Conservation (phyloP, 2,329 filamentous ascomycete genomes). For the Pseudogymnoascus sp. region DNA sequence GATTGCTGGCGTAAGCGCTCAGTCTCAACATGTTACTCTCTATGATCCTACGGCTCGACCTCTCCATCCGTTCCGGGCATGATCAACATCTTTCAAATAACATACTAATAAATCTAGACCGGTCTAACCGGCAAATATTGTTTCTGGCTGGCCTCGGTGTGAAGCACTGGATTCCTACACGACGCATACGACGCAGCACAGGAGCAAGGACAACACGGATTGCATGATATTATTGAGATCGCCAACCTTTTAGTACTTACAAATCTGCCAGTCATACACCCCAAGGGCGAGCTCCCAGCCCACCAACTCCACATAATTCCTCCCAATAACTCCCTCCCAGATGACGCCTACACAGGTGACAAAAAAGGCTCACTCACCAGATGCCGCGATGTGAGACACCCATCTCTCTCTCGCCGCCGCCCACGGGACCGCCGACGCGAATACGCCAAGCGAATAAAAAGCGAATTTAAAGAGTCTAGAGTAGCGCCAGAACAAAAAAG, state of each 20-base stretch:
- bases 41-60: not conserved
- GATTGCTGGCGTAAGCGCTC: not conserved
- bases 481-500: not conserved
- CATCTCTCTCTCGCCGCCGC: not conserved
- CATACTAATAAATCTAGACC: not conserved
- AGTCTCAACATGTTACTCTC: not conserved
- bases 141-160: not conserved
- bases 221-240: slow-evolving; percentile 11
- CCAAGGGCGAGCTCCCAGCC: not conserved
- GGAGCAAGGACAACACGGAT: slow-evolving; percentile 1
- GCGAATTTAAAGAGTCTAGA: not conserved
- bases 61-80: not conserved
- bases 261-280: slow-evolving; percentile 3
- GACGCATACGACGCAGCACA: not conserved
- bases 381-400: slow-evolving; percentile 5
- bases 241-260: slow-evolving; percentile 12
- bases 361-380: slow-evolving; percentile 10
- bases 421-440: not conserved
- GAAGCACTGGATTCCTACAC: slow-evolving; percentile 2
- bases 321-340: not conserved
- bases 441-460: not conserved
- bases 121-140: not conserved
- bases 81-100: not conserved
- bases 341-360: slow-evolving; percentile 10
- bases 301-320: not conserved